These are phyloP conservation scores for Liquidambar formosana DNA, from an alignment of 164 flowering plant genomes.

Conservation along the genomic window DNA sequence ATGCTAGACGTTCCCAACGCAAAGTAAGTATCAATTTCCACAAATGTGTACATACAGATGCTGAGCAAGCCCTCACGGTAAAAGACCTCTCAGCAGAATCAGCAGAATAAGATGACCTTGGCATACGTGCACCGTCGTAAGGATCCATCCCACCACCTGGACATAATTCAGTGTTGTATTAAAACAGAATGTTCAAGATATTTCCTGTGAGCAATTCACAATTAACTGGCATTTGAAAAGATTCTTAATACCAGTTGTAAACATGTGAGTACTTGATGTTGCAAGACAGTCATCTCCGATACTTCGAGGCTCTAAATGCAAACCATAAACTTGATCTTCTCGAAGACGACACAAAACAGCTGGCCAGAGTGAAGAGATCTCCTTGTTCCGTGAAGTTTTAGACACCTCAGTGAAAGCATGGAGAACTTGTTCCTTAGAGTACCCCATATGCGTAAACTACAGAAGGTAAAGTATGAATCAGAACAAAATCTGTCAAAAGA, in stretches of 20 bases:
- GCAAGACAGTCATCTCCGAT: slow-evolving; percentile 18
- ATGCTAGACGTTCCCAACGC: background rate
- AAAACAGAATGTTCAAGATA: background rate
- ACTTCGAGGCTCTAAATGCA: slow-evolving; percentile 25
- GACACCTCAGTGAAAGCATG: slow-evolving; percentile 47
- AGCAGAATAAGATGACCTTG: slow-evolving; percentile 23
- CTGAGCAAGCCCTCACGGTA: slow-evolving; percentile 59
- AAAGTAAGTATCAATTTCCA: background rate
- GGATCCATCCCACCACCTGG: slow-evolving; percentile 23
- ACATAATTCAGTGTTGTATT: background rate
- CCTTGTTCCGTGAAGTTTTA: slow-evolving; percentile 34
- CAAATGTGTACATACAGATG: slow-evolving; percentile 51
- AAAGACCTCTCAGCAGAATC: slow-evolving; percentile 26
- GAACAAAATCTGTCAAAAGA: background rate
- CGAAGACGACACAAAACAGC: slow-evolving; percentile 49
- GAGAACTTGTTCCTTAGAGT: slow-evolving; percentile 47
- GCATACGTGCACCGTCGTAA: slow-evolving; percentile 14
- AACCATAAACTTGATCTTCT: slow-evolving; percentile 49
- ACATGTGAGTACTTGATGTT: slow-evolving; percentile 18
- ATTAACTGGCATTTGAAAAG: background rate
- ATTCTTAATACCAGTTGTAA: slow-evolving; percentile 23
- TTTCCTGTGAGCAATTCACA: background rate
- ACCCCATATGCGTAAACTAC: slow-evolving; percentile 56
- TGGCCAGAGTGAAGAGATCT: slow-evolving; percentile 51
- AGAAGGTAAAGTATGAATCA: slow-evolving; percentile 10